Evolutionary conservation across 2,329 filamentous ascomycete species (phyloP).

Genomic region (Aspergillus sp.): DNA sequence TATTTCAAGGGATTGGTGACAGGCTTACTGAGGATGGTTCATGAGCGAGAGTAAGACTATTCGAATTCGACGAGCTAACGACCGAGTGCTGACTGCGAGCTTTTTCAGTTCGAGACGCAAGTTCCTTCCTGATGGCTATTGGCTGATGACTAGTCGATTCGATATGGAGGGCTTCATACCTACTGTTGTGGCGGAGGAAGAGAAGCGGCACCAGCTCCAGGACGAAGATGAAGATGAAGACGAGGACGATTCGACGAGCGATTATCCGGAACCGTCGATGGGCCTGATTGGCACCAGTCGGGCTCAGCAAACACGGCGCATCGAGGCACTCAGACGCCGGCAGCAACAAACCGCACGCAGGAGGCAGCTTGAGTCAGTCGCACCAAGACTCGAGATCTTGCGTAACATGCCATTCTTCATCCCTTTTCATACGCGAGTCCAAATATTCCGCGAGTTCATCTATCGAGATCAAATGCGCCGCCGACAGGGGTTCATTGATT

Average conservation of each 20-base stretch:
- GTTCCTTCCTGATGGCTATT: conserved; percentile 76
- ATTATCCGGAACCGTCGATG: conserved; percentile 19
- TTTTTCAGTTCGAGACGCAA: conserved; percentile 59
- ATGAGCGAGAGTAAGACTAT: conserved; percentile 62
- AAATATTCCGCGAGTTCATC: conserved; percentile 92
- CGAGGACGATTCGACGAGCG: conserved; percentile 35
- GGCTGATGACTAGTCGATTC: conserved; percentile 83
- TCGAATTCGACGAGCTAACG: not conserved
- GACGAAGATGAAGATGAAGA: conserved; percentile 53
- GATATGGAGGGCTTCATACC: conserved; percentile 83
- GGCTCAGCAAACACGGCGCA: conserved; percentile 51
- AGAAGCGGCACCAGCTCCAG: conserved; percentile 60
- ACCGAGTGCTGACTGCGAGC: conserved; percentile 1
- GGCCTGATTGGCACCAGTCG: conserved; percentile 48
- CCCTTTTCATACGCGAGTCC: conserved; percentile 80
- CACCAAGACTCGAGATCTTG: conserved; percentile 78
- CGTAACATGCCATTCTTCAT: conserved; percentile 97
- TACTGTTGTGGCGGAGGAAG: conserved; percentile 79
- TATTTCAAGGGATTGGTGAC: conserved; percentile 75
- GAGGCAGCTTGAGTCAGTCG: conserved; percentile 66
- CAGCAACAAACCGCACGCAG: conserved; percentile 59
- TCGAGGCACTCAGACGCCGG: conserved; percentile 54
- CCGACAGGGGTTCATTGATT: conserved; percentile 58
- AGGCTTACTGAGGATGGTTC: conserved; percentile 72
- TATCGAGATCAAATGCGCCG: conserved; percentile 66